Base-by-base conservation (phyloP, 192 early-diverging fungal genomes). In the Coemansia aciculifera region DNA sequence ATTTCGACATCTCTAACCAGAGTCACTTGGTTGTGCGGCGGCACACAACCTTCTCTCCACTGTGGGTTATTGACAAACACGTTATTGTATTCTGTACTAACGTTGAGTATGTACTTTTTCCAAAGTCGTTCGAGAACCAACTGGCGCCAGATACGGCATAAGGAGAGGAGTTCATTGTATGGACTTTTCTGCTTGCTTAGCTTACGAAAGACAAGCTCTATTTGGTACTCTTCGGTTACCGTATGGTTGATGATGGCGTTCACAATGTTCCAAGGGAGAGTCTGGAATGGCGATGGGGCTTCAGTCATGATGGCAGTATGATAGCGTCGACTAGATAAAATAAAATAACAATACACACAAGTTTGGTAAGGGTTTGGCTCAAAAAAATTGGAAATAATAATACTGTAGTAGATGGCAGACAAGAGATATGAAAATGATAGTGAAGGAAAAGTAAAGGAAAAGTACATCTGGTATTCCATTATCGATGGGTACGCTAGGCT, bases 81-180 rank as follows among this genome's bases (percentile, higher is more conserved):
- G 15, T 34, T 12, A 13, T 31, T 31, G 27, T 32, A 57, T 23
- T 34, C 54, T 10, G 54, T 17, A n/a, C 54, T 57, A 15, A 57
- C 17, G 32, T 57, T 57, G 13, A 57, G 27, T 7, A 32, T 7
- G 31, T 57, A 57, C 29, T 34, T 57, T 57, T 57, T 57, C 54
- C 54, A 57, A 5, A 57, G 12, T 13, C 54, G 54, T 5, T 57
- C 54, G 2, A 57, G 54, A 5, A 57, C 29, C 29, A 57, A 29
- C 13, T 57, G 54, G 15, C 54, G 54, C 54, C 54, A 57, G 54
- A 57, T 57, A 29, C 17, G 54, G 15, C 54, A 57, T 57, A 57
- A 34, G 5, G 31, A 32, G 15, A 57, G 54, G 27, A 32, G 29
- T 15, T 57, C 54, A 34, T 29, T 3, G 15, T 57, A 57, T 6